These are phyloP conservation scores for Pythium periplocum DNA, from an alignment of 352 stramenopile genomes.

Conservation along the genomic window DNA sequence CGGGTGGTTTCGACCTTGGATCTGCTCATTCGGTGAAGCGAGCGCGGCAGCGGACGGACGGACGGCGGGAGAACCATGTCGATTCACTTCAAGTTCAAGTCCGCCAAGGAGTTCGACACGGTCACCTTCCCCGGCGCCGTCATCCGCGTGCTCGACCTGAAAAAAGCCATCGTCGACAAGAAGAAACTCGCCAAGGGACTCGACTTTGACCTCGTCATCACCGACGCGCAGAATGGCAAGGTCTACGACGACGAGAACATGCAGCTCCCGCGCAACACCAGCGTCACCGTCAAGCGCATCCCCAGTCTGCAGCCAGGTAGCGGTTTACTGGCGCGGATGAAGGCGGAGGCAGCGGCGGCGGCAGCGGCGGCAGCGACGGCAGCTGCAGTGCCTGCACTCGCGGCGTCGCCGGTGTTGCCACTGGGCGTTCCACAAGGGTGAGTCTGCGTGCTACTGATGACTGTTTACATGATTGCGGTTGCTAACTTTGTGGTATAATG, in stretches of 20 bases:
- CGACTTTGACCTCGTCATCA: constrained; percentile 91
- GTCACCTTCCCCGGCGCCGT: constrained; percentile 81
- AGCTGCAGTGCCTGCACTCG: constrained; percentile 12
- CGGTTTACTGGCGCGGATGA: constrained; percentile 79
- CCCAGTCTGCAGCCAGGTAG: constrained; percentile 72
- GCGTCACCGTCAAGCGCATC: constrained; percentile 90
- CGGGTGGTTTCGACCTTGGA: too few relatives aligned
- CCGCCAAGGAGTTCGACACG: constrained; percentile 86
- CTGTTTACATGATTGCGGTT: constrained; percentile 7
- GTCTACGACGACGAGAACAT: constrained; percentile 90
- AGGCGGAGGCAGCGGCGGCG: constrained; percentile 66
- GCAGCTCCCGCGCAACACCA: constrained; percentile 87
- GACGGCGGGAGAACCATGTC: constrained; percentile 41
- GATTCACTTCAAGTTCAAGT: constrained; percentile 92
- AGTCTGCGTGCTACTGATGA: constrained; percentile 15
- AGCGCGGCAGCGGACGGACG: neutral
- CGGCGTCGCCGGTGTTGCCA: constrained; percentile 28
- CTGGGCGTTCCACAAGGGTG: constrained; percentile 39
- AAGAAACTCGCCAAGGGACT: constrained; percentile 91
- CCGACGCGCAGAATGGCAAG: constrained; percentile 89
- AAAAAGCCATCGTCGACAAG: constrained; percentile 91
- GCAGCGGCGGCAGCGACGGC: constrained; percentile 42
- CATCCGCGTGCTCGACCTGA: constrained; percentile 87
- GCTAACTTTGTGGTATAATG: constrained; percentile 9
- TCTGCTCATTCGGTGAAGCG: neutral